A percentile compares a stretch with the other conserved stretches of the same genome.
phyloP scores from a whole-genome alignment of 163 green algal genomes.

The Scenedesmus sp. region DNA sequence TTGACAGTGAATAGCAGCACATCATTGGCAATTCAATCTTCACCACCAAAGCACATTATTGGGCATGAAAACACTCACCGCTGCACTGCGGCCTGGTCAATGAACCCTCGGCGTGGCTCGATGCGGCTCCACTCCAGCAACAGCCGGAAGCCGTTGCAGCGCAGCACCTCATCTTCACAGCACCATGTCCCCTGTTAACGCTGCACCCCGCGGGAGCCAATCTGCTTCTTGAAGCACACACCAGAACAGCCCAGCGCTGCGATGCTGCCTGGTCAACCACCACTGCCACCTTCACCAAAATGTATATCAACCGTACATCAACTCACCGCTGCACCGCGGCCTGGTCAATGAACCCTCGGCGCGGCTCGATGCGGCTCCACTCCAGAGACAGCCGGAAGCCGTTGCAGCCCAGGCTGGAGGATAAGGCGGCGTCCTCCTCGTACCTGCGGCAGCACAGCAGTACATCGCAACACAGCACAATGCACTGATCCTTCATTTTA shows the following conservation, averaged over 20 bases:
- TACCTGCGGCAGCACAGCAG: slow-evolving; percentile 55
- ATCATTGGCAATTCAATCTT: no score
- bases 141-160: slow-evolving; percentile 84
- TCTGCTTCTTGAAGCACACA: no score
- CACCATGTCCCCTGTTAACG: no score
- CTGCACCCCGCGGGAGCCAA: no score
- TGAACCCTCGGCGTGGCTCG: slow-evolving; percentile 68
- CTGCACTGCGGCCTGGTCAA: not conserved
- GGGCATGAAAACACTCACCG: no score
- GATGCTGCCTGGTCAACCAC: not conserved
- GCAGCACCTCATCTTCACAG: slow-evolving; percentile 50
- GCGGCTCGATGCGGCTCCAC: slow-evolving; percentile 86
- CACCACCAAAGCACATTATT: no score
- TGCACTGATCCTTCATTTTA: no score
- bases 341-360: slow-evolving; percentile 66
- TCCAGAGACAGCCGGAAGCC: slow-evolving; percentile 88
- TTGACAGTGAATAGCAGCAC: no score
- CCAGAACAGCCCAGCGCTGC: not conserved
- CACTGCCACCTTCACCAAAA: no score
- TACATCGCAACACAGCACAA: no score
- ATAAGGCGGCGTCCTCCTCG: slow-evolving; percentile 78
- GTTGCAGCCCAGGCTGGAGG: slow-evolving; percentile 74
- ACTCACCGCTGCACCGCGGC: slow-evolving; percentile 58
- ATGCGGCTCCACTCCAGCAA: slow-evolving; percentile 89
- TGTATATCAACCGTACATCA: no score